These are phyloP conservation scores for Apiospora sp. DNA, from an alignment of 2,329 filamentous ascomycete species.

Conservation along the genomic window DNA sequence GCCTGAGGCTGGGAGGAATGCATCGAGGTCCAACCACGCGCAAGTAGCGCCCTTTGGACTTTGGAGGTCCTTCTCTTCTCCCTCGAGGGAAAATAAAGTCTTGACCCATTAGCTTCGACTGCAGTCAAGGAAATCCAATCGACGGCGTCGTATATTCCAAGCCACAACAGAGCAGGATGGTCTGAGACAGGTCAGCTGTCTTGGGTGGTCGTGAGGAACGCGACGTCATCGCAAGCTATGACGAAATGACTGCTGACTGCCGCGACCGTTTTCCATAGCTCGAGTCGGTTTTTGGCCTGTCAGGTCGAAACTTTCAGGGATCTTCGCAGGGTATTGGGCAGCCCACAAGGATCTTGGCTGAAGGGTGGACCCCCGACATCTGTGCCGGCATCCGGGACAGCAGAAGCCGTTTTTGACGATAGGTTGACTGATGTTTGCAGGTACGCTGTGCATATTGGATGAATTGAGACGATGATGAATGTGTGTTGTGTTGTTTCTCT, in stretches of 20 bases:
- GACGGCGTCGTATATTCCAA: background rate
- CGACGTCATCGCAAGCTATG: slow-evolving; percentile 25
- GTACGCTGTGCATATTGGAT: background rate
- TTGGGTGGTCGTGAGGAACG: background rate
- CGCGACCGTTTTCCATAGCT: slow-evolving; percentile 3
- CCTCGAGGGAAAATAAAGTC: background rate
- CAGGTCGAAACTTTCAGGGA: slow-evolving; percentile 5
- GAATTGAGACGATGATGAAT: background rate
- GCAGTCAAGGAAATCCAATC: background rate
- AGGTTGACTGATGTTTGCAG: background rate
- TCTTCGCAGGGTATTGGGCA: slow-evolving; percentile 8
- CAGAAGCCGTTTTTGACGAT: slow-evolving; percentile 2
- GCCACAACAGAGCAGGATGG: background rate
- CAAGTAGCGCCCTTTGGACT: background rate
- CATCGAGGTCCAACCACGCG: slow-evolving; percentile 14
- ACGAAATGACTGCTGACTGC: slow-evolving; percentile 14
- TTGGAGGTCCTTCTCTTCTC: background rate
- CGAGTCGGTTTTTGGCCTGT: background rate
- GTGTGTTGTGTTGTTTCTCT: background rate
- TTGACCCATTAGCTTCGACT: background rate
- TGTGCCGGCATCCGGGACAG: slow-evolving; percentile 2
- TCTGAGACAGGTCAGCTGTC: slow-evolving; percentile 5
- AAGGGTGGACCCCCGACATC: background rate
- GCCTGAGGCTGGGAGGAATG: slow-evolving; percentile 20
- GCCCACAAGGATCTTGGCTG: background rate